Base-by-base conservation (phyloP, 139 green algal species). In the Gonium pectorale region DNA sequence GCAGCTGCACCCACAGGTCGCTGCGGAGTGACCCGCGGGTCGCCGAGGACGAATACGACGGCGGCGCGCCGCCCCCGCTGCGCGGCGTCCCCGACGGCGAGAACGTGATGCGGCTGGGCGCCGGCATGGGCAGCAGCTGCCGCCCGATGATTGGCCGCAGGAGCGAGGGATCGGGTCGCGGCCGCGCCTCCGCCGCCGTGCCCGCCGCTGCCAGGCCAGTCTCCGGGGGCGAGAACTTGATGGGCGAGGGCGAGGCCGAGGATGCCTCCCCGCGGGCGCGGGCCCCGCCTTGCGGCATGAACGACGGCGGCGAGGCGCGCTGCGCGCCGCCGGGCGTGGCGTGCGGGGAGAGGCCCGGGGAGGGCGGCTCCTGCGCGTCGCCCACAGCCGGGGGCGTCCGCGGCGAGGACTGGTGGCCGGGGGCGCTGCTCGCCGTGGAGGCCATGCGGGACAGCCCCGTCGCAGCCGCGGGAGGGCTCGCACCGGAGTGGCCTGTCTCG, bases 101-200 rank as follows among this genome's bases (percentile, higher is more conserved):
- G 1, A 27, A 24, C 0, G 31, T 37, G n/a, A 83, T 83, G n/a
- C 38, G 46, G 3, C 26, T 62, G 33, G 77, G 77, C 2, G 77
- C 63, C 29, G 60, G 77, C 77, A 83, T 83, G 35, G 77, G 77
- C 60, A 83, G 60, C 59, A 83, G 77, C 77, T 33, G 7, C 3
- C 77, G 77, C 33, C 77, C 62, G 8, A 83, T 9, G n/a, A 83
- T 43, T 22, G 77, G 77, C 33, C 29, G n/a, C 43, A 83, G 31
- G 21, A 73, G 77, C 8, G 77, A 73, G 9, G 77, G 31, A 62
- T 83, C 77, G 22, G 44, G 77, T 11, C 62, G 62, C 62, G 29
- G 62, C 31, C 56, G 56, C 17, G 24, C 21, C 19, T 29, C 24
- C 19, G 56, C 56, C 56, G 56, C 24, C 56, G 56, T 66, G 21